A percentile compares a stretch with the other conserved stretches of the same genome.
Conservation (phyloP, 352 stramenopile species). For the Phytophthora hybrid region DNA sequence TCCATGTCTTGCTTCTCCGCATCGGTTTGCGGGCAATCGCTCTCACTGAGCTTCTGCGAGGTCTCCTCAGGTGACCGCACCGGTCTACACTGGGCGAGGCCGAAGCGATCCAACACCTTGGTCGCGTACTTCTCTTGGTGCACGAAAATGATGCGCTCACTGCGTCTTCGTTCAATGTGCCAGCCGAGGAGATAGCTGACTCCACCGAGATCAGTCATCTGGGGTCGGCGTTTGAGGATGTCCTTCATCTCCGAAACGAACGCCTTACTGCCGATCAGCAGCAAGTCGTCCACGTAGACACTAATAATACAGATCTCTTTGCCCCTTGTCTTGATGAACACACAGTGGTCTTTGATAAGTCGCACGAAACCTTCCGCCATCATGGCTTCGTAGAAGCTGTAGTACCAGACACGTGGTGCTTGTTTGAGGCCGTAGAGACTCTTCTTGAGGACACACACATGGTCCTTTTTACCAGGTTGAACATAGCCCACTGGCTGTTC, state of each 20-base stretch:
- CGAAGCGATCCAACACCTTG: too few relatives aligned
- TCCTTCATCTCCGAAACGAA: neutral
- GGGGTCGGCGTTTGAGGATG: too few relatives aligned
- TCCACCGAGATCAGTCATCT: too few relatives aligned
- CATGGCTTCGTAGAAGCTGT: constrained; percentile 11
- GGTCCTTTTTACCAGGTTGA: neutral
- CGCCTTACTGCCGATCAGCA: constrained; percentile 17
- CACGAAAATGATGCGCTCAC: too few relatives aligned
- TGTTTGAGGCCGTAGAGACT: constrained; percentile 13
- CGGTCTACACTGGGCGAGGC: too few relatives aligned
- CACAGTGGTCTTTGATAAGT: constrained; percentile 20
- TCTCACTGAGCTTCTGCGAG: too few relatives aligned
- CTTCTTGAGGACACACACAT: constrained; percentile 3
- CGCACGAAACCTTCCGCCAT: neutral
- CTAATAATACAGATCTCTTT: constrained; percentile 1
- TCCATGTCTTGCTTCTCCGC: too few relatives aligned
- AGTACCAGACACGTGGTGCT: constrained; percentile 17
- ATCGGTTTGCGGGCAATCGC: too few relatives aligned
- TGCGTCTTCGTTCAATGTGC: too few relatives aligned
- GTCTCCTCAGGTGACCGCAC: too few relatives aligned
- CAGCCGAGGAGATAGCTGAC: too few relatives aligned
- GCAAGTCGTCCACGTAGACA: constrained; percentile 21
- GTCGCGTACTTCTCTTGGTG: too few relatives aligned
- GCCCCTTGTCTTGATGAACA: constrained; percentile 6
- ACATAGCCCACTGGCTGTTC: constrained; percentile 17